Conservation (phyloP, 1,284 basidiomycete species). For the Sanghuangporus weigelae region DNA sequence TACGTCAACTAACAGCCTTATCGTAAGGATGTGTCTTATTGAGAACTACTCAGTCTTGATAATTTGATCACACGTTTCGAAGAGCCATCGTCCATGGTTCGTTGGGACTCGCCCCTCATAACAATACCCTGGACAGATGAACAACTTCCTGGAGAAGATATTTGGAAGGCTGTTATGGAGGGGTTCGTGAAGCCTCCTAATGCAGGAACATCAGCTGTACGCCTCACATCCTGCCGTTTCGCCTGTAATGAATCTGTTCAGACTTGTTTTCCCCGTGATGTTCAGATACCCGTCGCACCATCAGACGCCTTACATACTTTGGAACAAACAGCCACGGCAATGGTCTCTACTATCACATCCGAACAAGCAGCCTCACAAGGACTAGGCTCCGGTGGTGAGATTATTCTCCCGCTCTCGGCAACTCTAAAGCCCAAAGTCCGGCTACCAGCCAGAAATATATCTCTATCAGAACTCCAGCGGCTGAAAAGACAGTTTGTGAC, state of each 20-base stretch:
- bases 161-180: slow-evolving; percentile 80
- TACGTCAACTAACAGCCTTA: too few relatives aligned
- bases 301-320: slow-evolving; percentile 77
- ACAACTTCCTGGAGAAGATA: slow-evolving; percentile 61
- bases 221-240: slow-evolving; percentile 23
- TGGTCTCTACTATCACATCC: slow-evolving; percentile 66
- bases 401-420: slow-evolving; percentile 45
- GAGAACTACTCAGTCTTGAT: too few relatives aligned
- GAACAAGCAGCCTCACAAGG: slow-evolving; percentile 43
- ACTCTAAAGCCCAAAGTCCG: slow-evolving; percentile 37
- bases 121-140: slow-evolving; percentile 76
- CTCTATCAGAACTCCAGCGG: slow-evolving; percentile 81
- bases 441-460: slow-evolving; percentile 65
- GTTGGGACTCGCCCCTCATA: slow-evolving; percentile 96
- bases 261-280: slow-evolving; percentile 11
- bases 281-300: slow-evolving; percentile 69
- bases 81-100: slow-evolving; percentile 94
- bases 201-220: slow-evolving; percentile 75
- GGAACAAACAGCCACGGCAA: slow-evolving; percentile 62
- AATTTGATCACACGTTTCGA: slow-evolving; percentile 89
- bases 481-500: slow-evolving; percentile 85
- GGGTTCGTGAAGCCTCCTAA: slow-evolving; percentile 85
- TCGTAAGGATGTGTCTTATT: too few relatives aligned
- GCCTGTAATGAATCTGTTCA: slow-evolving; percentile 1
- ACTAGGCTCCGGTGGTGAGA: slow-evolving; percentile 44